A percentile compares a stretch with the other conserved stretches of the same genome.
These are phyloP conservation scores for Magnusiomyces sp. DNA, from an alignment of 1,139 yeast genomes.

Conservation along the genomic window DNA sequence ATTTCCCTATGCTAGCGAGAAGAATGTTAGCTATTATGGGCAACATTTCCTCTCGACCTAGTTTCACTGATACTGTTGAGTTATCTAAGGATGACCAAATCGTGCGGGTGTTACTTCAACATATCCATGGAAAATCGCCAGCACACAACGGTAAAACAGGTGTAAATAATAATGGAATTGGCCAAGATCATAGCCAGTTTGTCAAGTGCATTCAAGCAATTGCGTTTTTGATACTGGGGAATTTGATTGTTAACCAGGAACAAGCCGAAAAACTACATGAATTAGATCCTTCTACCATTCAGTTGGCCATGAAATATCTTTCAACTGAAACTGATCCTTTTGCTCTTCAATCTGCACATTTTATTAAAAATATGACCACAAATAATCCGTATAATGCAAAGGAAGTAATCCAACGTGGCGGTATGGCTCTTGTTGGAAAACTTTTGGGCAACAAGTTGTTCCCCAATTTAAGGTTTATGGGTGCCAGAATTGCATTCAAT, in stretches of 20 bases:
- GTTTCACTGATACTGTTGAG: slow-evolving; percentile 14
- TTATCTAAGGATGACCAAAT: slow-evolving; percentile 12
- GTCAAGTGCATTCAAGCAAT: slow-evolving; percentile 2
- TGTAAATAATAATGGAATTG: slow-evolving; percentile 14
- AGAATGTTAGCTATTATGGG: slow-evolving; percentile 18
- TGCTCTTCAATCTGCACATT: slow-evolving; percentile 24
- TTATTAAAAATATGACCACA: slow-evolving; percentile 20
- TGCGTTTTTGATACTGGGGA: slow-evolving; percentile 18
- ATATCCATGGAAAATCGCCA: slow-evolving; percentile 4
- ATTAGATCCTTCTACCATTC: slow-evolving; percentile 13
- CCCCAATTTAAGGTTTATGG: slow-evolving; percentile 15
- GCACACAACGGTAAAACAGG: slow-evolving; percentile 7
- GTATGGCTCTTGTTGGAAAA: slow-evolving; percentile 16
- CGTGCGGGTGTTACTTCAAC: slow-evolving; percentile 4
- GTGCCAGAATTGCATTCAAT: slow-evolving; percentile 15
- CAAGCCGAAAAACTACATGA: slow-evolving; percentile 13
- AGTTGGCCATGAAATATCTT: slow-evolving; percentile 8
- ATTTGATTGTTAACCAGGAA: slow-evolving; percentile 16
- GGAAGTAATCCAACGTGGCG: slow-evolving; percentile 14
- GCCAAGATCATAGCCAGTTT: slow-evolving; percentile 10
- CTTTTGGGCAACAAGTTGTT: slow-evolving; percentile 17
- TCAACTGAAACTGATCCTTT: slow-evolving; percentile 14
- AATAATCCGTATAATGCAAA: slow-evolving; percentile 6
- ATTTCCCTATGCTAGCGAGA: slow-evolving; percentile 11
- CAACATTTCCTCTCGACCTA: slow-evolving; percentile 19